Evolutionary conservation across 495 filamentous ascomycete genomes (phyloP), one percentile per base, ranked within the genome.

Genomic region (Penicillium maclennaniae): DNA sequence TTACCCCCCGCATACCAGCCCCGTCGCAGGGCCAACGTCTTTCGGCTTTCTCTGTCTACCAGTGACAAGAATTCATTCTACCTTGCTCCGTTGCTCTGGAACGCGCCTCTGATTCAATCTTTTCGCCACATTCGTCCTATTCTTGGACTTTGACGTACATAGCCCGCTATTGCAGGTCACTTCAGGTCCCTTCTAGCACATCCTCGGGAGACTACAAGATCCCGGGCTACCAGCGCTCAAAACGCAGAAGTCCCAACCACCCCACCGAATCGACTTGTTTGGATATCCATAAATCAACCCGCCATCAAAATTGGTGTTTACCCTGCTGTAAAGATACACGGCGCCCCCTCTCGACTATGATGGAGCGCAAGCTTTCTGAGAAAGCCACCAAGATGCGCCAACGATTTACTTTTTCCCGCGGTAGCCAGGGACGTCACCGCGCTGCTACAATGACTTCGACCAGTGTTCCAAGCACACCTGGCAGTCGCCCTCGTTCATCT

Each of bases 321-420:
- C 47, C 47, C 47, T 23, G 34, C 16, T 31, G 41, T 41, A 36
- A 41, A 49, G 23, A 41, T 25, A 26, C 48, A 43, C 39, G 8
- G 14, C 34, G 17, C 28, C 12, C 15, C 23, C 20, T 16, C 45
- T 44, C 8, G 12, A 41, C 40, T 17, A 51, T 43, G 1, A 67
- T 67, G 63, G 63, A 67, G 40, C 61, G 53, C 53, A 67, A 58
- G 25, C 58, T 60, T 41, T 67, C 63, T 23, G 28, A 53, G 27
- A 67, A 60, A 43, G 55, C 63, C n/a, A 42, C 43, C 25, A 51
- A 55, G 28, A 67, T 64, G 45, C 63, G 63, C 44, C 56, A 53
- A 8, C 61, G 61, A 34, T 53, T 67, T n/a, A 46, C 52, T 7
- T 64, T 64, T 31, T 42, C 45, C 27, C 58, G 61, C 15, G 53